Percentiles rank a stretch among this genome's conserved stretches.
phyloP scores from a whole-genome alignment of 768 basidiomycete genomes.

The Clathrus columnatus region DNA sequence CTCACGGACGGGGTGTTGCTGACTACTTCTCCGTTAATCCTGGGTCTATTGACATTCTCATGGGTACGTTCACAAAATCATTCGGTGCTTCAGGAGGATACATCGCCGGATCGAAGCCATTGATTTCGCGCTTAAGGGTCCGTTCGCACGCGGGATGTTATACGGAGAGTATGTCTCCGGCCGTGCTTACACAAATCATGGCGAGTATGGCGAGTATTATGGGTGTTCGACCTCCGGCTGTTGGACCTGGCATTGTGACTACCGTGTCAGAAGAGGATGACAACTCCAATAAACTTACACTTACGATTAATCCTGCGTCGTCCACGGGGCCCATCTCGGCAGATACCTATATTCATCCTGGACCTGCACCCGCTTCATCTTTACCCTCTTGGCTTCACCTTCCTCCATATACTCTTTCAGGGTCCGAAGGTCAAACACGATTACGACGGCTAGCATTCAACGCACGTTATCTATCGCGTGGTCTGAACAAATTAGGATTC shows the following conservation, averaged over 20 bases:
- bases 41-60: conserved; percentile 77
- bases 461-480: conserved; percentile 81
- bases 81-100: conserved; percentile 95
- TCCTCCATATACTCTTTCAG: conserved; percentile 64
- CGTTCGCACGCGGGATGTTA: conserved; percentile 77
- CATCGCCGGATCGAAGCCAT: conserved; percentile 71
- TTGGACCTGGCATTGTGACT: conserved; percentile 21
- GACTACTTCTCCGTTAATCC: conserved; percentile 91
- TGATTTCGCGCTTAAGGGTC: conserved; percentile 77
- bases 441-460: conserved; percentile 92
- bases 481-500: conserved; percentile 86
- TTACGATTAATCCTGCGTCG: conserved; percentile 7
- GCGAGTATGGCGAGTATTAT: conserved; percentile 96
- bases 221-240: conserved; percentile 51
- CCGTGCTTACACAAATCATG: conserved; percentile 84
- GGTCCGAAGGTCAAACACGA: conserved; percentile 74
- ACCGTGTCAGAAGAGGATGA: neutral
- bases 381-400: conserved; percentile 77
- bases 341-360: conserved; percentile 43
- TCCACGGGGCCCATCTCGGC: conserved; percentile 19
- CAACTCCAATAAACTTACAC: conserved; percentile 14
- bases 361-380: conserved; percentile 54
- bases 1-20: conserved; percentile 87
- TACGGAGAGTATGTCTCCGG: conserved; percentile 84
- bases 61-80: conserved; percentile 98